Conservation (phyloP, 768 basidiomycete genomes). For the Naganishia kalamii region DNA sequence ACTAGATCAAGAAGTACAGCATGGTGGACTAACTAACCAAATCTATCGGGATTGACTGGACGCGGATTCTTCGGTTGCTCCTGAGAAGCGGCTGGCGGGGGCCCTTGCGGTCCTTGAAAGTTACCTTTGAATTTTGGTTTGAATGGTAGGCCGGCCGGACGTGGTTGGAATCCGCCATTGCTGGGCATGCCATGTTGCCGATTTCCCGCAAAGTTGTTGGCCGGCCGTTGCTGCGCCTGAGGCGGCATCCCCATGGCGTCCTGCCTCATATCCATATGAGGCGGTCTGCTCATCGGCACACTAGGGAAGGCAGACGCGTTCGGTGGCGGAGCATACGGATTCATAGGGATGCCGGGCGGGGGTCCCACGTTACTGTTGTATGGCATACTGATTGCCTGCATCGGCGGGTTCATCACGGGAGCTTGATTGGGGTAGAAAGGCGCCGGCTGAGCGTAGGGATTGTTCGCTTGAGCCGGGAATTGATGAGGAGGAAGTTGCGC, state of each 20-base stretch:
- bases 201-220: not conserved
- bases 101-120: not conserved
- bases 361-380: not conserved
- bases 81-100: not conserved
- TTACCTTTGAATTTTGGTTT: slow-evolving; percentile 1
- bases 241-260: not conserved
- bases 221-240: not conserved
- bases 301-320: not conserved
- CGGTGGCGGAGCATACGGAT: not conserved
- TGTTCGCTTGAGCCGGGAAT: not conserved
- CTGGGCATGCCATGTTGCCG: not conserved
- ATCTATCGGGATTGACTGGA: slow-evolving; percentile 3
- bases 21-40: not conserved
- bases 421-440: not conserved
- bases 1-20: not conserved
- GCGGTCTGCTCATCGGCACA: not conserved
- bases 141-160: not conserved
- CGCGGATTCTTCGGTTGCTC: slow-evolving; percentile 2
- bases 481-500: not conserved
- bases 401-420: not conserved
- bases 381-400: not conserved
- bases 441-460: slow-evolving; percentile 1
- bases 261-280: not conserved
- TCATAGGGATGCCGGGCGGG: not conserved
- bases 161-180: not conserved